Evolutionary conservation across 2,329 filamentous ascomycete species (phyloP).

Genomic region (Aspergillus sp.): DNA sequence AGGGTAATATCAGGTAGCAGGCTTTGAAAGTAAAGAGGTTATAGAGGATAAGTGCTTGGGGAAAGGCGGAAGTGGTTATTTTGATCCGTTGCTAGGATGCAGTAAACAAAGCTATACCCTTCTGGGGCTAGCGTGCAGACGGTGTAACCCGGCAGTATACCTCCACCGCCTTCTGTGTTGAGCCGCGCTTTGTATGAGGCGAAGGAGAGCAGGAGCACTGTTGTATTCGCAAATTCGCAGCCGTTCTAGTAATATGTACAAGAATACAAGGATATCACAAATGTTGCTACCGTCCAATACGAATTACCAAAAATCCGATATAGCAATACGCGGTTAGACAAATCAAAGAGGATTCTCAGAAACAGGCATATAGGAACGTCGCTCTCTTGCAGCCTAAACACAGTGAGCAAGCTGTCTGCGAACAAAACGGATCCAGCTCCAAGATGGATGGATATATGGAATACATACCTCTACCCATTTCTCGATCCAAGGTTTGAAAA

Average conservation of each 20-base stretch:
- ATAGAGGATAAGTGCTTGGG: too few species aligned
- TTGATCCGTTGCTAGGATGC: conserved; percentile 17
- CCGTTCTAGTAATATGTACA: conserved; percentile 1
- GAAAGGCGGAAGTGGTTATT: conserved; percentile 13
- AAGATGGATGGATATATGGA: neutral
- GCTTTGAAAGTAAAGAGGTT: too few species aligned
- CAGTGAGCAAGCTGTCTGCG: conserved; percentile 1
- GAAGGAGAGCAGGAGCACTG: neutral
- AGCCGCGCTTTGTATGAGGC: neutral
- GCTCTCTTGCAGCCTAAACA: conserved; percentile 37
- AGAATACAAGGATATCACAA: neutral
- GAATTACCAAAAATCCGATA: conserved; percentile 1
- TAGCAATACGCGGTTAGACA: neutral
- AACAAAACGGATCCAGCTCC: neutral
- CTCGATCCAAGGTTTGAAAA: conserved; percentile 50
- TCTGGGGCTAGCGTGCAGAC: conserved; percentile 7
- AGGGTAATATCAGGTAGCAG: too few species aligned
- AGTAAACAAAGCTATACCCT: conserved; percentile 25
- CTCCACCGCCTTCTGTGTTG: conserved; percentile 8
- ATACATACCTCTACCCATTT: conserved; percentile 43
- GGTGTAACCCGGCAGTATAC: conserved; percentile 6
- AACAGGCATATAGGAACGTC: conserved; percentile 45
- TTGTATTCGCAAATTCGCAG: neutral
- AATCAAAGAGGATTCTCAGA: conserved; percentile 18
- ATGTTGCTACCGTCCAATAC: neutral